Percentiles rank a stretch among this genome's conserved stretches.
Conservation (phyloP, 106 monocot species). For the Hemerocallis citrina region DNA sequence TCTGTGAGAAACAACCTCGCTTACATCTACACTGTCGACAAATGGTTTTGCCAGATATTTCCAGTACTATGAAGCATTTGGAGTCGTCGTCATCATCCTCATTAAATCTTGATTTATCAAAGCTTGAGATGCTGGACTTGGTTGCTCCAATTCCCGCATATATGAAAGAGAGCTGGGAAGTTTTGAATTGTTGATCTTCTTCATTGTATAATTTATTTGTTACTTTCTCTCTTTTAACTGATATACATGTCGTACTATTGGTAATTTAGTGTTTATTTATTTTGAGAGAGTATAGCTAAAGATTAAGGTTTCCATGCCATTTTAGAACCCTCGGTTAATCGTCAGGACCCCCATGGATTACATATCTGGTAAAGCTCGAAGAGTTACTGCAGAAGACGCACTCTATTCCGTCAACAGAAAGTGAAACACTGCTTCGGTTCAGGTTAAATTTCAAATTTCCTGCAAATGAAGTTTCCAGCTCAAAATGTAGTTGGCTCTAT, state of each 20-base stretch:
- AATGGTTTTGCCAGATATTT: slow-evolving; percentile 71
- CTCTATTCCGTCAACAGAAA: slow-evolving; percentile 72
- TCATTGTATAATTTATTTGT: no score
- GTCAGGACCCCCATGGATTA: slow-evolving; percentile 81
- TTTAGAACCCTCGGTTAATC: no score
- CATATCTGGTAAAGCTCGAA: slow-evolving; percentile 25
- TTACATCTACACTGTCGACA: slow-evolving; percentile 87
- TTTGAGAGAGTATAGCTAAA: no score
- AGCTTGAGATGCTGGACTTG: slow-evolving; percentile 44
- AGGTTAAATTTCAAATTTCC: slow-evolving; percentile 33
- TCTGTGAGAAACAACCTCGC: slow-evolving; percentile 42
- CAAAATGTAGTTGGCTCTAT: background rate
- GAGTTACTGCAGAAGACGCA: slow-evolving; percentile 57
- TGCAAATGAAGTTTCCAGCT: background rate
- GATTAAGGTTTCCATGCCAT: no score
- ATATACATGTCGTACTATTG: no score
- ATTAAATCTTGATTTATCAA: slow-evolving; percentile 21
- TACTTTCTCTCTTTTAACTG: no score
- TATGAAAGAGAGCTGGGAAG: slow-evolving; percentile 79
- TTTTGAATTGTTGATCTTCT: slow-evolving; percentile 22
- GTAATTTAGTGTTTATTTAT: no score
- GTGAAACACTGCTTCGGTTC: slow-evolving; percentile 70
- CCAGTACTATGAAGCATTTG: slow-evolving; percentile 28
- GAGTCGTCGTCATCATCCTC: slow-evolving; percentile 11
- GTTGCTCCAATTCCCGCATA: slow-evolving; percentile 71